Percentiles rank a stretch among this genome's conserved stretches.
These are phyloP conservation scores for Thelonectria discophora DNA, from an alignment of 2,329 filamentous ascomycete species.

Conservation along the genomic window DNA sequence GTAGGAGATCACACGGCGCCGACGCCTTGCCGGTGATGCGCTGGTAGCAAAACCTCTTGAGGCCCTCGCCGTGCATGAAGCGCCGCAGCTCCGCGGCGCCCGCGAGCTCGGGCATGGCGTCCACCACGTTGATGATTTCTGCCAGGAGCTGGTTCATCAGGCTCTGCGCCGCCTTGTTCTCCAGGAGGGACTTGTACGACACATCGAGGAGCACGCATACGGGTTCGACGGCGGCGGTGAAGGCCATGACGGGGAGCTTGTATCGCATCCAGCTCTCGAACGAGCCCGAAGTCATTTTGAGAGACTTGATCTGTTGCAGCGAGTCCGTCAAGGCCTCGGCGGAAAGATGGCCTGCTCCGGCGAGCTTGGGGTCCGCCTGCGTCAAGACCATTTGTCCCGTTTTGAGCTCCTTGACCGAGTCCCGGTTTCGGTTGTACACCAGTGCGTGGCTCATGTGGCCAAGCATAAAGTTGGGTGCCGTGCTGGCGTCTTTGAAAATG, in stretches of 20 bases:
- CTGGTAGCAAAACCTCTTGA: constrained; percentile 66
- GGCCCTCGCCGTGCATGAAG: constrained; percentile 66
- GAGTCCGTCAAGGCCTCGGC: constrained; percentile 36
- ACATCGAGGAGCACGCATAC: constrained; percentile 82
- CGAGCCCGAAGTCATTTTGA: constrained; percentile 35
- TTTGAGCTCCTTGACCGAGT: constrained; percentile 52
- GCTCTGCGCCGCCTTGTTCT: constrained; percentile 70
- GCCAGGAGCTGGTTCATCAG: constrained; percentile 76
- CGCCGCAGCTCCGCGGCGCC: constrained; percentile 64
- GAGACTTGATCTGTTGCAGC: constrained; percentile 32
- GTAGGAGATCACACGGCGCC: constrained; percentile 70
- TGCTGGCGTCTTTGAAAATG: constrained; percentile 72
- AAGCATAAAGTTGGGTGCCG: constrained; percentile 78
- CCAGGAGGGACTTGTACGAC: constrained; percentile 74
- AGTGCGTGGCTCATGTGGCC: constrained; percentile 67
- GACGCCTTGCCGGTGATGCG: constrained; percentile 56
- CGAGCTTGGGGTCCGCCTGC: constrained; percentile 28
- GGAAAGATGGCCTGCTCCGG: too few species aligned
- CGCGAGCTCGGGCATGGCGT: constrained; percentile 76
- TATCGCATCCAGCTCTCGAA: constrained; percentile 66
- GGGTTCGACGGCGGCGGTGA: constrained; percentile 81
- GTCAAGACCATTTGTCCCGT: constrained; percentile 47
- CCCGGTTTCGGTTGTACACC: constrained; percentile 50
- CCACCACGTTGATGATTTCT: constrained; percentile 79
- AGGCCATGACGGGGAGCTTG: constrained; percentile 82